Evolutionary conservation across 2,329 filamentous ascomycete species (phyloP).

Genomic region (Apiospora saccharicola): DNA sequence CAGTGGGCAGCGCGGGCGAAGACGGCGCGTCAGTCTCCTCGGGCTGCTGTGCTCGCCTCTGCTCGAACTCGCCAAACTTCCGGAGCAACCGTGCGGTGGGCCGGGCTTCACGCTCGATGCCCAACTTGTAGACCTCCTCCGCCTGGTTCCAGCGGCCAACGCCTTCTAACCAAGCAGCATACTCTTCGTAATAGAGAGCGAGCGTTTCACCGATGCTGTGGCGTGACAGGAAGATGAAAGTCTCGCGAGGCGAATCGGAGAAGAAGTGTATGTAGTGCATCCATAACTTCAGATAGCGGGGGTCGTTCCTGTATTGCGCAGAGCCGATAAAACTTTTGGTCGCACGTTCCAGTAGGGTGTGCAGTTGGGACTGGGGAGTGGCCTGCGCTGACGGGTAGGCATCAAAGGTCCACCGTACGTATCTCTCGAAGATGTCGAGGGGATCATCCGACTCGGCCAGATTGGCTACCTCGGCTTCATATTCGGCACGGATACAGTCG

Average conservation of each 20-base stretch:
- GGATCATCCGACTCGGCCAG: constrained; percentile 93
- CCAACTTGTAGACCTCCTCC: constrained; percentile 90
- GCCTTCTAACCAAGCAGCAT: constrained; percentile 89
- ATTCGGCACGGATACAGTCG: constrained; percentile 81
- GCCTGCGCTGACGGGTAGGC: constrained; percentile 94
- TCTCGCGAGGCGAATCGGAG: constrained; percentile 90
- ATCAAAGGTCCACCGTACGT: constrained; percentile 95
- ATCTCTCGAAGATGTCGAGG: constrained; percentile 93
- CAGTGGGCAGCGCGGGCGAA: constrained; percentile 85
- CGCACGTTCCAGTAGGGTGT: constrained; percentile 87
- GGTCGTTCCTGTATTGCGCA: constrained; percentile 91
- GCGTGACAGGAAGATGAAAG: constrained; percentile 88
- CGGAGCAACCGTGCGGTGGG: constrained; percentile 82
- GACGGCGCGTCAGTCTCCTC: constrained; percentile 72
- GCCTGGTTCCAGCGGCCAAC: constrained; percentile 87
- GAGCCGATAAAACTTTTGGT: constrained; percentile 90
- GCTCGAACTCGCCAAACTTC: constrained; percentile 92
- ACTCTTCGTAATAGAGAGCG: constrained; percentile 96
- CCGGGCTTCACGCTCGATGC: constrained; percentile 86
- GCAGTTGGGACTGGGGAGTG: constrained; percentile 88
- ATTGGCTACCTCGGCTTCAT: constrained; percentile 80
- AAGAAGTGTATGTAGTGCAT: constrained; percentile 93
- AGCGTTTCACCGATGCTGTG: constrained; percentile 87
- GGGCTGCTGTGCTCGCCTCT: constrained; percentile 72
- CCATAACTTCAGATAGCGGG: constrained; percentile 92